Base-by-base conservation (phyloP, 768 basidiomycete species). In the Chalciporus sphaerocephalus region DNA sequence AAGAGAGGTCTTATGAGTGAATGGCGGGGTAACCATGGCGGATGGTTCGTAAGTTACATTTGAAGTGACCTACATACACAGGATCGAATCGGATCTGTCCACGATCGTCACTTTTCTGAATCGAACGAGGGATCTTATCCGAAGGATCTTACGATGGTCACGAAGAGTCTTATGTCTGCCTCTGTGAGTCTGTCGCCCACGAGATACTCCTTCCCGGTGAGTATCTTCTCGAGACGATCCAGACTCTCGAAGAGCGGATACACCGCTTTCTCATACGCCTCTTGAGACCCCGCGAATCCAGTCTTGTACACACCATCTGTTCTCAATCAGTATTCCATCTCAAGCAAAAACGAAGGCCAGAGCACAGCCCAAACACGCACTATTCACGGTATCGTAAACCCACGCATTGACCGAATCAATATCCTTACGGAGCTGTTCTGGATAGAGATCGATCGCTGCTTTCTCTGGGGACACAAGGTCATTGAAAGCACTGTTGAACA, bases 31-130 rank as follows among this genome's bases (percentile, higher is more conserved):
- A 98, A 6, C 87, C 87, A 57, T 82, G 71, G 18, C 94, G 89
- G 60, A 96, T 88, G 34, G 78, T 82, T 23, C 85, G 81, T 52
- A 91, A 62, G 72, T 95, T 93, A 70, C 92, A 94, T 57, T 97
- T 97, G 78, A 98, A 98, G 62, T 92, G 90, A 0, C 85, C 81
- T 38, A 86, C 77, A 66, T 98, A 97, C 13, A 87, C 94, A 1
- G 85, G 83, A 56, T 95, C 92, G 67, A 93, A 94, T 27, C 92
- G 89, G 50, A 91, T 70, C 87, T 90, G 43, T 2, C 24, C 38
- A 32, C 30, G 24, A 5, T 3, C 32, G 13, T 13, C 40, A 27
- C 25, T 1, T 21, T 7, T 12, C 16, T 13, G n/a, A 1, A 27
- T 37, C 2, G 16, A n/a, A n/a, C 43, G 17, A 15, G 13, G 8